A percentile compares a stretch with the other conserved stretches of the same genome.
These are phyloP conservation scores for Adansonia grandidieri DNA, from an alignment of 441 rosid species.

Conservation along the genomic window DNA sequence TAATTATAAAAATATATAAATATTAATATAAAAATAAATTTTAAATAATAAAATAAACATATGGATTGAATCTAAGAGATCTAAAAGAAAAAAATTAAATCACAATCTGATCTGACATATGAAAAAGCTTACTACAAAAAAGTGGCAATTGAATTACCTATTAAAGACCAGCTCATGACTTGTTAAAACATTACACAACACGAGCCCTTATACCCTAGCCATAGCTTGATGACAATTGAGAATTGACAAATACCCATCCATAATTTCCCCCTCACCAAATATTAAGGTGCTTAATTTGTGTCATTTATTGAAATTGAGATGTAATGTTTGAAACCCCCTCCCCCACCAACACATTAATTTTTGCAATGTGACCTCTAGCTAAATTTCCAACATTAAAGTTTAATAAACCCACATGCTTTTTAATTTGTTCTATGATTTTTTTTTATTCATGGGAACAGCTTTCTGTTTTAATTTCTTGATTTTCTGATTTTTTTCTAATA, in stretches of 20 bases:
- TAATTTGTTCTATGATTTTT: not conserved
- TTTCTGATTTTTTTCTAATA: not conserved
- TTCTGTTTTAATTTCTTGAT: not conserved
- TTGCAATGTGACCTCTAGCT: not conserved
- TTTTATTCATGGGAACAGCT: not conserved
- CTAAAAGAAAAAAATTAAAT: too few relatives aligned
- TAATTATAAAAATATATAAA: too few relatives aligned
- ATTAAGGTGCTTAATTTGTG: not conserved
- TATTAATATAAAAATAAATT: too few relatives aligned
- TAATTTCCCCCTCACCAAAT: not conserved
- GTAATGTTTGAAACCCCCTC: not conserved
- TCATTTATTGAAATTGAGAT: not conserved
- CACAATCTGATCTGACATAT: too few relatives aligned
- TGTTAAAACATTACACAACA: not conserved
- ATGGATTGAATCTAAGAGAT: too few relatives aligned
- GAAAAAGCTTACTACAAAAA: too few relatives aligned
- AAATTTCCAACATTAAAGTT: not conserved
- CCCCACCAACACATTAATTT: not conserved
- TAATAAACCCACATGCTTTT: too few relatives aligned
- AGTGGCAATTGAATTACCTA: not conserved
- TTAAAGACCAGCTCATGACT: not conserved
- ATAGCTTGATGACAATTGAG: too few relatives aligned
- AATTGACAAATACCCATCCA: not conserved
- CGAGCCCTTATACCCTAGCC: too few relatives aligned
- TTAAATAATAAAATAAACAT: too few relatives aligned